phyloP scores from a whole-genome alignment of 768 basidiomycete genomes.

The Mrakia blollopis region DNA sequence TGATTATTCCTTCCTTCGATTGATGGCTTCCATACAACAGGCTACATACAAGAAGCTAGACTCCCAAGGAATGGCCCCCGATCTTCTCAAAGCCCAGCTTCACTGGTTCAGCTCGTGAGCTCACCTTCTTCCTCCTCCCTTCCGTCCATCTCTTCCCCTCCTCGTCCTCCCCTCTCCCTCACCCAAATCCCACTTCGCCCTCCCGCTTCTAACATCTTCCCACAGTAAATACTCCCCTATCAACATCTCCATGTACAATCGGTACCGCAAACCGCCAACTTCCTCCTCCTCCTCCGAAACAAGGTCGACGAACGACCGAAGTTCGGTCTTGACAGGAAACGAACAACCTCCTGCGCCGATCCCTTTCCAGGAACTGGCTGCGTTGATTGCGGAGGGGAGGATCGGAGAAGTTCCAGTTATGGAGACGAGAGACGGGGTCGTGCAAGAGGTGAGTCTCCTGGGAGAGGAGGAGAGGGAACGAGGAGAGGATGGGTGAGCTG shows the following conservation, averaged over 20 bases:
- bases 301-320: no score
- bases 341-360: background rate
- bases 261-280: background rate
- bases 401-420: background rate
- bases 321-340: background rate
- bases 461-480: background rate
- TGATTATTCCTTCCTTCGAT: background rate
- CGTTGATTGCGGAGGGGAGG: slow-evolving; percentile 1
- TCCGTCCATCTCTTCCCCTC: background rate
- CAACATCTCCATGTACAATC: background rate
- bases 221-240: background rate
- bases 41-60: background rate
- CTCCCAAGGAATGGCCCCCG: background rate
- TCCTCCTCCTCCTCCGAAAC: background rate
- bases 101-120: background rate
- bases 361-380: slow-evolving; percentile 4
- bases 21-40: background rate
- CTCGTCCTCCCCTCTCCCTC: background rate
- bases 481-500: background rate
- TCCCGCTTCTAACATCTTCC: background rate
- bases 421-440: slow-evolving; percentile 2
- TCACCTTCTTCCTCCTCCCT: background rate
- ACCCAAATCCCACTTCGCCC: background rate
- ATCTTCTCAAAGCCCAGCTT: background rate
- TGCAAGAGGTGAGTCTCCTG: background rate